Conservation (phyloP, 2,329 filamentous ascomycete species). For the Aureobasidium sp. region DNA sequence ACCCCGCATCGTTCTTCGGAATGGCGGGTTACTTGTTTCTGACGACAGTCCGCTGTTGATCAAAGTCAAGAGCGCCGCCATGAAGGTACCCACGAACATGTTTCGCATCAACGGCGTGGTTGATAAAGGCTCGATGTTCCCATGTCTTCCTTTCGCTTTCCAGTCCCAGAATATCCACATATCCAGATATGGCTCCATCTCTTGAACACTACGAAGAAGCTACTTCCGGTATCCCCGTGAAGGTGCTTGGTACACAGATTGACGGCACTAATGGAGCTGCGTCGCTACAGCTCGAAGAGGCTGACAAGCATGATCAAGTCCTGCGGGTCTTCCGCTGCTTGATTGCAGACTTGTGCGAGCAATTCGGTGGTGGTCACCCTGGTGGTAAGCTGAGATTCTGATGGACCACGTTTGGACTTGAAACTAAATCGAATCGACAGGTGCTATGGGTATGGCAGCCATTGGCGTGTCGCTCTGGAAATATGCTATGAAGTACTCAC, state of each 20-base stretch:
- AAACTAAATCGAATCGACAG: neutral
- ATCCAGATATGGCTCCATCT: slow-evolving; percentile 5
- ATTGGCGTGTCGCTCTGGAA: slow-evolving; percentile 56
- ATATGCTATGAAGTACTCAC: slow-evolving; percentile 54
- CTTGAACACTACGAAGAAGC: slow-evolving; percentile 9
- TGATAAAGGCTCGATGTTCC: neutral
- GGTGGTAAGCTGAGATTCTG: slow-evolving; percentile 33
- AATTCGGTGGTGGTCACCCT: slow-evolving; percentile 62
- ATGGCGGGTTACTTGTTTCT: neutral
- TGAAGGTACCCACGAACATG: neutral
- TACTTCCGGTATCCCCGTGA: slow-evolving; percentile 15
- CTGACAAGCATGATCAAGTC: slow-evolving; percentile 38
- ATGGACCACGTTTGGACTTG: too few relatives aligned
- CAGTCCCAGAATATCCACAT: neutral
- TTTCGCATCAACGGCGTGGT: neutral
- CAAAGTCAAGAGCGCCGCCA: neutral
- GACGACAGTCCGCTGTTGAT: neutral
- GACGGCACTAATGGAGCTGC: slow-evolving; percentile 15
- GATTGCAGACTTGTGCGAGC: slow-evolving; percentile 61
- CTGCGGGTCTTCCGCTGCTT: slow-evolving; percentile 54
- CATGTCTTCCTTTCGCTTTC: neutral
- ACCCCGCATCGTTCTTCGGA: slow-evolving; percentile 3
- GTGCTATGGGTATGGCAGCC: slow-evolving; percentile 52
- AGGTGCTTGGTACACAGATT: slow-evolving; percentile 20
- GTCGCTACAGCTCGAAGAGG: slow-evolving; percentile 21